A percentile compares a stretch with the other conserved stretches of the same genome.
Conservation (phyloP, 345 rosid species). For the Arabis alpina region DNA sequence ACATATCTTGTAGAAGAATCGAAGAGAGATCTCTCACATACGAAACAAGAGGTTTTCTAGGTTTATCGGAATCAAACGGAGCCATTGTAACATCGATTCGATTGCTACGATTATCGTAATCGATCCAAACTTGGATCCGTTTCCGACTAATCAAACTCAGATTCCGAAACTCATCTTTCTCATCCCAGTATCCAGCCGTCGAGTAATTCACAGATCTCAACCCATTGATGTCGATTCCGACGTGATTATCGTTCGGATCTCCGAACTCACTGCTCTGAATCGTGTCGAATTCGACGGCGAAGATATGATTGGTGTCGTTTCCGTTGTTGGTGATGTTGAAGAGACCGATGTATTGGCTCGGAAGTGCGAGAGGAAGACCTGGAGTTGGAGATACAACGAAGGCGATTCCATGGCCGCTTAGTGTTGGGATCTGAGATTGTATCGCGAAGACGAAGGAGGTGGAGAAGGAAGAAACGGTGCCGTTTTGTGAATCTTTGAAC, state of each 20-base stretch:
- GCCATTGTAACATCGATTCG: slow-evolving; percentile 66
- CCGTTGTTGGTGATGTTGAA: slow-evolving; percentile 58
- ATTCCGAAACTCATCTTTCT: slow-evolving; percentile 37
- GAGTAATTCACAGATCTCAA: slow-evolving; percentile 55
- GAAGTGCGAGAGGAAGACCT: slow-evolving; percentile 52
- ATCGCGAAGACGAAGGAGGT: slow-evolving; percentile 79
- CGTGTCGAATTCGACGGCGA: slow-evolving; percentile 89
- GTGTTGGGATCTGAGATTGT: slow-evolving; percentile 57
- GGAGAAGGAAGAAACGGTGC: slow-evolving; percentile 69
- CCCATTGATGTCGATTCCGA: slow-evolving; percentile 75
- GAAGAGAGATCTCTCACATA: slow-evolving; percentile 62
- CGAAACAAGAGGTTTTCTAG: slow-evolving; percentile 64
- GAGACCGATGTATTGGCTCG: slow-evolving; percentile 78
- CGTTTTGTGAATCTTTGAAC: slow-evolving; percentile 52
- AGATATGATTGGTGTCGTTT: slow-evolving; percentile 63
- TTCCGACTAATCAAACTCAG: slow-evolving; percentile 64
- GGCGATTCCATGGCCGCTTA: slow-evolving; percentile 88
- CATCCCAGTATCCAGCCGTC: slow-evolving; percentile 56
- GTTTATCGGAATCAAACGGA: slow-evolving; percentile 57
- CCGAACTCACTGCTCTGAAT: slow-evolving; percentile 64
- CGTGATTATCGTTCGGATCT: slow-evolving; percentile 78
- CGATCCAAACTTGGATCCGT: slow-evolving; percentile 73
- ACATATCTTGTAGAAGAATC: slow-evolving; percentile 63
- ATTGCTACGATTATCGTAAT: slow-evolving; percentile 58
- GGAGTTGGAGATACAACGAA: slow-evolving; percentile 64